Evolutionary conservation across 257 asterid species (phyloP), one percentile per base, ranked within the genome.

Genomic region (Nicotiana otophora): DNA sequence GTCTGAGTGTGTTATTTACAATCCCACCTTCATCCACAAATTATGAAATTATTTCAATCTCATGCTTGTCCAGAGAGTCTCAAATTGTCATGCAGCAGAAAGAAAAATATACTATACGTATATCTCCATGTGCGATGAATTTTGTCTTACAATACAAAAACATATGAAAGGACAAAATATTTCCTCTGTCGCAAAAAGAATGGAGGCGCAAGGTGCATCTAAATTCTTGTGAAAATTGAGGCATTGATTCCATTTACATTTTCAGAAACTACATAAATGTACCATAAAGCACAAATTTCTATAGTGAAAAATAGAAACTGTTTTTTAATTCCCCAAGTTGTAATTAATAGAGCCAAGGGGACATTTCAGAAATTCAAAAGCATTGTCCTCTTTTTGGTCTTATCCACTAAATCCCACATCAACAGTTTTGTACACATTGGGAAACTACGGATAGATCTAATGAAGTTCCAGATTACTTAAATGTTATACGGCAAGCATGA

Each of bases 1-100:
- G 99, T 90, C 98, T 87, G 33, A 96, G 89, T 7, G 96, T 90
- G 90, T 93, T 90, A 57, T 88, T 94, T 75, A 93, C 94, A 84
- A 96, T 96, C 51, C 99, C 99, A 86, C 98, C 98, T 96, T 80
- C 86, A 75, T 75, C 46, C 80, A 75, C 63, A 75, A 48, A 23
- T 75, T 16, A 26, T 75, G 39, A 39, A 60, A 14, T 30, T 23
- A 60, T 9, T 62, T 23, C 60, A 79, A 61, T 19, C 39, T 42
- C 72, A 81, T 30, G 78, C 19, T 69, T 63, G 77, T 20, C 20
- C 48, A 72, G 11, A 36, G 63, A 14, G 42, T 46, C 12, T 64
- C 20, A 64, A 23, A 39, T 79, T 79, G 72, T 17, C 65, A 10
- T 79, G 33, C 55, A 39, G 77, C 77, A 10, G 51, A 34, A 70